phyloP scores from a whole-genome alignment of 441 rosid species.

The Arabidopsis hybrid region DNA sequence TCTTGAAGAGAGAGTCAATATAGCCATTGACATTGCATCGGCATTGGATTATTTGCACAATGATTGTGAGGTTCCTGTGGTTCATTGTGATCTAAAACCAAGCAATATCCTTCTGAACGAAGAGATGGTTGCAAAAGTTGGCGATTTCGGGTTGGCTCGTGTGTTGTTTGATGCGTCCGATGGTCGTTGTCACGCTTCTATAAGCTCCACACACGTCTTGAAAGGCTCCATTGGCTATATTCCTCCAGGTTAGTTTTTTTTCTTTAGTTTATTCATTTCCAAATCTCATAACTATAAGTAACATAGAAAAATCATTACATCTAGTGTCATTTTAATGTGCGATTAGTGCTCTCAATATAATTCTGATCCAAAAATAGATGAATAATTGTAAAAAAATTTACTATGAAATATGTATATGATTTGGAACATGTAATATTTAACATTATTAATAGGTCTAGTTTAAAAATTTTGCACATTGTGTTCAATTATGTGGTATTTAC shows the following conservation, averaged over 20 bases:
- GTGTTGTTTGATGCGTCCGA: conserved; percentile 40
- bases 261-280: not conserved
- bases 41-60: conserved; percentile 67
- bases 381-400: no score
- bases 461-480: no score
- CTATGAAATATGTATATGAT: no score
- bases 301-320: not conserved
- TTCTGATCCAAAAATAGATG: no score
- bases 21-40: conserved; percentile 53
- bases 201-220: conserved; percentile 49
- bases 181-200: conserved; percentile 40
- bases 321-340: no score
- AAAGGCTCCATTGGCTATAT: conserved; percentile 66
- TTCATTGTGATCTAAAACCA: conserved; percentile 67
- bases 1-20: conserved; percentile 52
- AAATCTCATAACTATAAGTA: not conserved
- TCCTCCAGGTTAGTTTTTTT: conserved; percentile 54
- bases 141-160: conserved; percentile 63
- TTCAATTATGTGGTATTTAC: not conserved
- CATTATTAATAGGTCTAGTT: no score
- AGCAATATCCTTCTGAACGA: conserved; percentile 56
- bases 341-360: no score
- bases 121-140: conserved; percentile 60
- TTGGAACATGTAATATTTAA: no score
- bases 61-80: conserved; percentile 51